Percentiles rank a stretch among this genome's conserved stretches.
phyloP scores from a whole-genome alignment of 768 basidiomycete species.

The Peribolospora kevripleyi region DNA sequence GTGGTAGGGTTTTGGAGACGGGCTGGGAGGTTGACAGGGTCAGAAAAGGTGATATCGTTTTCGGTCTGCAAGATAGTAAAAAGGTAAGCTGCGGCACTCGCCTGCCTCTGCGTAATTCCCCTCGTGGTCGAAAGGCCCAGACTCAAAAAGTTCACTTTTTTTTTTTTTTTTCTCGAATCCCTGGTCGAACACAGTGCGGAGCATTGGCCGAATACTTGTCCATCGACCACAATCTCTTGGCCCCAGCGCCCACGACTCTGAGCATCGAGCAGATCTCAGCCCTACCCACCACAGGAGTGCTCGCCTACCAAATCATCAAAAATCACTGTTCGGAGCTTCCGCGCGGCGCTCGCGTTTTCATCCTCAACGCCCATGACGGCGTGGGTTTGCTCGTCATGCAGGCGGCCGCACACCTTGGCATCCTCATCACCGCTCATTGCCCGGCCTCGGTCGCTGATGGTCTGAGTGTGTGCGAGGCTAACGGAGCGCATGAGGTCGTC shows the following conservation, averaged over 20 bases:
- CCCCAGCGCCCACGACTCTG: conserved; percentile 11
- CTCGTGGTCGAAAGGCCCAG: background rate
- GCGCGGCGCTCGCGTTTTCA: conserved; percentile 9
- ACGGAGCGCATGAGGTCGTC: conserved; percentile 11
- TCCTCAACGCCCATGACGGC: conserved; percentile 12
- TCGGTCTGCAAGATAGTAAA: conserved; percentile 11
- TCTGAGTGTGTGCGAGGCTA: conserved; percentile 2
- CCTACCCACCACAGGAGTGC: conserved; percentile 10
- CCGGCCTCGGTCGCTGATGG: conserved; percentile 7
- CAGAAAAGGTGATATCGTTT: conserved; percentile 13
- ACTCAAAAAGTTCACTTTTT: background rate
- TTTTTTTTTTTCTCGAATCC: background rate
- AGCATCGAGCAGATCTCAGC: conserved; percentile 11
- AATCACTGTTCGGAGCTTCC: conserved; percentile 6
- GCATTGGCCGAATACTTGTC: conserved; percentile 11
- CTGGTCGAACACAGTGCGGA: conserved; percentile 8
- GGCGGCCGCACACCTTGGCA: conserved; percentile 5
- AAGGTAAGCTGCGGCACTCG: background rate
- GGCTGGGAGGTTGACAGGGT: conserved; percentile 10
- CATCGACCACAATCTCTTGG: conserved; percentile 10
- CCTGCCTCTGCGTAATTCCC: background rate
- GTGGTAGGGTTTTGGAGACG: conserved; percentile 13
- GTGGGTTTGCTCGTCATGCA: conserved; percentile 13
- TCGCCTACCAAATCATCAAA: conserved; percentile 11
- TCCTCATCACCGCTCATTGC: conserved; percentile 11